phyloP scores from a whole-genome alignment of 2,329 filamentous ascomycete genomes.

The Aureobasidium sp. region DNA sequence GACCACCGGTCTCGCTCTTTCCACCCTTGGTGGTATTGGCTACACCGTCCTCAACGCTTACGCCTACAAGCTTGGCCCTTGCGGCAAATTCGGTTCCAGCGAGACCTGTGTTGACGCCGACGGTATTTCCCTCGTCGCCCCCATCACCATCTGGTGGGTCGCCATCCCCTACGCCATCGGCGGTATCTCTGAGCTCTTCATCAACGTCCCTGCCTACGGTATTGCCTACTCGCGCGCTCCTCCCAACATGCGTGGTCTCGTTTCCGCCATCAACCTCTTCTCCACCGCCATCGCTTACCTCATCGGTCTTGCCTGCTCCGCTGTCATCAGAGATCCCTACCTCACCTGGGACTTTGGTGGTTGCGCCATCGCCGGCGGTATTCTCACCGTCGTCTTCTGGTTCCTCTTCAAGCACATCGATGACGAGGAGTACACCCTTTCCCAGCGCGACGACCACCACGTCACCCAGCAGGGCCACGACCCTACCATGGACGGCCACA shows the following conservation, averaged over 20 bases:
- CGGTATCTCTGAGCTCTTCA: constrained; percentile 36
- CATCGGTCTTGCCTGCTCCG: constrained; percentile 27
- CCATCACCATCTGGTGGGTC: constrained; percentile 40
- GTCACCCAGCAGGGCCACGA: constrained; percentile 16
- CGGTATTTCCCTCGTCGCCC: constrained; percentile 28
- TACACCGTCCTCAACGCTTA: constrained; percentile 38
- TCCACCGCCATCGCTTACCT: constrained; percentile 35
- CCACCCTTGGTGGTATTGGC: constrained; percentile 37
- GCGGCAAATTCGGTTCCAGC: constrained; percentile 35
- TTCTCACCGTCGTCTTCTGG: constrained; percentile 44
- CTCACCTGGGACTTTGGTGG: constrained; percentile 45
- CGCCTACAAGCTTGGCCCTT: constrained; percentile 42
- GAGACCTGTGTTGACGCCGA: constrained; percentile 29
- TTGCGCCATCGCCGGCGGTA: constrained; percentile 42
- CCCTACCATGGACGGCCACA: constrained; percentile 15
- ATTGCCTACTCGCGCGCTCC: constrained; percentile 40
- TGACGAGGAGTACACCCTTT: constrained; percentile 24
- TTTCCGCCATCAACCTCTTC: constrained; percentile 38
- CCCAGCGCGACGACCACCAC: constrained; percentile 17
- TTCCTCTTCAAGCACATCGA: constrained; percentile 39
- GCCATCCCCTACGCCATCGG: constrained; percentile 32
- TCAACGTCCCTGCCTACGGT: constrained; percentile 40
- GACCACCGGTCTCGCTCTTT: constrained; percentile 41
- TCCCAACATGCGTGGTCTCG: constrained; percentile 36
- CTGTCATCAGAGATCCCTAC: constrained; percentile 39